Conservation (phyloP, 1,284 basidiomycete genomes). For the Heliocybe sulcata region DNA sequence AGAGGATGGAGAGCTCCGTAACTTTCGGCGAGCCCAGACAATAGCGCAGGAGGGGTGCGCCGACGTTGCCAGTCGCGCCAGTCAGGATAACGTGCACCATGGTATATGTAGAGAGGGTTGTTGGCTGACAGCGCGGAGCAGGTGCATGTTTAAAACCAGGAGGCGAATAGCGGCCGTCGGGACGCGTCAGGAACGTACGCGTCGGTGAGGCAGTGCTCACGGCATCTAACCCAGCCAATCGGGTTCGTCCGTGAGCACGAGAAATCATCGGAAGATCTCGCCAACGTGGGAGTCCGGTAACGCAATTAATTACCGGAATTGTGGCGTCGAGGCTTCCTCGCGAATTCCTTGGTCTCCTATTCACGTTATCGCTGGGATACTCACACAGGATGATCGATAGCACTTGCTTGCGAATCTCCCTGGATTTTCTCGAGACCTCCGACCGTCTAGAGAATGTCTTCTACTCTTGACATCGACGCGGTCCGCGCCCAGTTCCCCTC, state of each 20-base stretch:
- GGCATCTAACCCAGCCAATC: too few species aligned
- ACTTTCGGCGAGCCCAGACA: conserved; percentile 17
- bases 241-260: too few species aligned
- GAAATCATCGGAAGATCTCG: too few species aligned
- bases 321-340: too few species aligned
- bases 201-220: neutral
- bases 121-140: neutral
- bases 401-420: neutral
- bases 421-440: too few species aligned
- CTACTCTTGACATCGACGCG: conserved; percentile 37
- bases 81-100: conserved; percentile 22
- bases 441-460: neutral
- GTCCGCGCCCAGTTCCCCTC: conserved; percentile 60
- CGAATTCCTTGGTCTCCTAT: too few species aligned
- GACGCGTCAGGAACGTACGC: neutral
- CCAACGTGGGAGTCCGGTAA: too few species aligned
- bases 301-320: too few species aligned
- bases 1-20: conserved; percentile 20
- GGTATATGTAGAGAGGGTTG: conserved; percentile 4
- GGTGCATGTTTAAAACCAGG: neutral
- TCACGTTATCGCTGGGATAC: too few species aligned
- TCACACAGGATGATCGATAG: neutral
- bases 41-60: conserved; percentile 15
- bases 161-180: neutral
- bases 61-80: conserved; percentile 21